Evolutionary conservation across 78 protist genomes (phyloP).

Genomic region (Dictyostelium capitatum): DNA sequence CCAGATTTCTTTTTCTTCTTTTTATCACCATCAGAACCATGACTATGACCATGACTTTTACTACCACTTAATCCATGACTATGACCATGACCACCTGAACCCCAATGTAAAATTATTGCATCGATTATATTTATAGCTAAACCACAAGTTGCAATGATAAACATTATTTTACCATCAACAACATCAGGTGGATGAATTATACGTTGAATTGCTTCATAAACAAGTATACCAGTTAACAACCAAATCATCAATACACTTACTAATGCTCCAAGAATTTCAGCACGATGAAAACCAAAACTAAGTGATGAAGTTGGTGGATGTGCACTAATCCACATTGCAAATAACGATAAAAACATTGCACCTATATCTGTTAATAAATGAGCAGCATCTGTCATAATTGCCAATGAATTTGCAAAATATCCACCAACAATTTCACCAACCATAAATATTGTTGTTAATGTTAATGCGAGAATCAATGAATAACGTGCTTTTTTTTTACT

Average conservation of each 20-base stretch:
- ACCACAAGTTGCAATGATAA: constrained; percentile 83
- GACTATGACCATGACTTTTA: constrained; percentile 44
- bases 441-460: constrained; percentile 76
- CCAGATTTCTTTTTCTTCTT: background rate
- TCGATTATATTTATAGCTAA: constrained; percentile 75
- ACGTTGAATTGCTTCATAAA: constrained; percentile 86
- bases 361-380: constrained; percentile 80
- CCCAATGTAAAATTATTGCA: constrained; percentile 47
- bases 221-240: constrained; percentile 88
- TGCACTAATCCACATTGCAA: constrained; percentile 73
- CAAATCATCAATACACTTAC: constrained; percentile 90
- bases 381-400: constrained; percentile 84
- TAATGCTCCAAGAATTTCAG: constrained; percentile 91
- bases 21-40: background rate
- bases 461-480: constrained; percentile 1
- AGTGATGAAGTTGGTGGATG: constrained; percentile 51
- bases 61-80: constrained; percentile 65
- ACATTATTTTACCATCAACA: constrained; percentile 89
- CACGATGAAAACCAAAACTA: constrained; percentile 77
- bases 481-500: constrained; percentile 63
- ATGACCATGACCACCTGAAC: constrained; percentile 56
- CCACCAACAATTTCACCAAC: constrained; percentile 81
- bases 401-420: constrained; percentile 70
- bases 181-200: constrained; percentile 67
- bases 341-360: constrained; percentile 74